Conservation (phyloP, 2,329 filamentous ascomycete species). For the Fusarium brevicatenulatum region DNA sequence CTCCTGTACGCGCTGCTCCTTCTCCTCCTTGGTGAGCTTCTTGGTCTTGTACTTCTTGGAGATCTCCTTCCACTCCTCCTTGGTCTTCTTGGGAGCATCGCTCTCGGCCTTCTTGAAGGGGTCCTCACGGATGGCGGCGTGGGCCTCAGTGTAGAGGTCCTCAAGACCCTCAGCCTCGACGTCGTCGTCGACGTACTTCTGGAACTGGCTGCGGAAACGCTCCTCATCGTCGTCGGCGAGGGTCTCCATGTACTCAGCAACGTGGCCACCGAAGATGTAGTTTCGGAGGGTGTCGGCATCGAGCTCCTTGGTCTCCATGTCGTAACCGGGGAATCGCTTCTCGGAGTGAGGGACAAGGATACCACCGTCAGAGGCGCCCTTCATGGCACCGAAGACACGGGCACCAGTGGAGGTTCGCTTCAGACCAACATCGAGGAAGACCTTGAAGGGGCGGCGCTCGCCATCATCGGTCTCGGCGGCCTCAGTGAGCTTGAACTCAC, state of each 20-base stretch:
- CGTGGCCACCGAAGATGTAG: conserved; percentile 99
- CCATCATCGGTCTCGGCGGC: conserved; percentile 81
- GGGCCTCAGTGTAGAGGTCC: conserved; percentile 94
- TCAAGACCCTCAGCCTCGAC: conserved; percentile 96
- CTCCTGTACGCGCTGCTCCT: conserved; percentile 82
- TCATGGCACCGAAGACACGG: conserved; percentile 99
- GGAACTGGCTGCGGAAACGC: conserved; percentile 98
- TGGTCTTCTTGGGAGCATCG: conserved; percentile 87
- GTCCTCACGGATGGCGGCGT: conserved; percentile 96
- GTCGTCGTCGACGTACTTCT: conserved; percentile 96
- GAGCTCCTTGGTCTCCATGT: conserved; percentile 97
- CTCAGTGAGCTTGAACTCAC: conserved; percentile 96
- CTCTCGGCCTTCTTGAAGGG: conserved; percentile 91
- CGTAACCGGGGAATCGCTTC: conserved; percentile 99
- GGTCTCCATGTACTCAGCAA: conserved; percentile 99
- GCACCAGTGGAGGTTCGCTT: conserved; percentile 97
- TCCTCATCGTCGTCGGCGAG: conserved; percentile 99
- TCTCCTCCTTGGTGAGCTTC: conserved; percentile 88
- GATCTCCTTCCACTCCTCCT: conserved; percentile 97
- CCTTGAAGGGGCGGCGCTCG: conserved; percentile 99
- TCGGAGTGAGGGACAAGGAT: conserved; percentile 98
- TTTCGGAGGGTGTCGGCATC: conserved; percentile 96
- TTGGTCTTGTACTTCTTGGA: conserved; percentile 84
- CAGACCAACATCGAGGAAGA: conserved; percentile 97
- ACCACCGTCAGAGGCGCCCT: conserved; percentile 98